A percentile compares a stretch with the other conserved stretches of the same genome.
Evolutionary conservation across 2,329 filamentous ascomycete species (phyloP).

Genomic region (Talaromyces sp.): DNA sequence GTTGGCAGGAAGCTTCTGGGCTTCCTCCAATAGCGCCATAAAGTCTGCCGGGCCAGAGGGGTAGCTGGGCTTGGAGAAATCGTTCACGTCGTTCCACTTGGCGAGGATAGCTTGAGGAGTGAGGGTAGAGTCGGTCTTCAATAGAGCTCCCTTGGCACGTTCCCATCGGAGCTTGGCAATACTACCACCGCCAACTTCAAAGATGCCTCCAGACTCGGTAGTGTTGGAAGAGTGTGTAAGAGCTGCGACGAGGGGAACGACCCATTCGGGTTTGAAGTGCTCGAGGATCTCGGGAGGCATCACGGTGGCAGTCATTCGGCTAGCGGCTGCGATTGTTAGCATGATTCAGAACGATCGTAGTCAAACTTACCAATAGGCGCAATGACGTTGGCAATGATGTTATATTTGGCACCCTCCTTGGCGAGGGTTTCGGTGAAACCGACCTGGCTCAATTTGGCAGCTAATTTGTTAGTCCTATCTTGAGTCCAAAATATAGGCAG

Average conservation of each 20-base stretch:
- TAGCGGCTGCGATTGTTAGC: slow-evolving; percentile 61
- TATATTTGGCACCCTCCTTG: slow-evolving; percentile 97
- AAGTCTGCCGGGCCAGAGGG: slow-evolving; percentile 86
- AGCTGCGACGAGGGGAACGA: slow-evolving; percentile 86
- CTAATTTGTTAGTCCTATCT: slow-evolving; percentile 39
- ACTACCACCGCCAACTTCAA: slow-evolving; percentile 89
- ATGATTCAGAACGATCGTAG: not conserved
- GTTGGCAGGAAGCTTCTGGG: slow-evolving; percentile 71
- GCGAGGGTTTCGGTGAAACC: slow-evolving; percentile 97
- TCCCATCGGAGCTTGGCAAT: slow-evolving; percentile 94
- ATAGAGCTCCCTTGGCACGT: slow-evolving; percentile 79
- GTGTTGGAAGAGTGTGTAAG: slow-evolving; percentile 83
- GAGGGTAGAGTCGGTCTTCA: slow-evolving; percentile 83
- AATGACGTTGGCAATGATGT: slow-evolving; percentile 93
- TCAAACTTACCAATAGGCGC: slow-evolving; percentile 65
- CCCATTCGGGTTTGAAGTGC: slow-evolving; percentile 85
- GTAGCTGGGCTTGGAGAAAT: slow-evolving; percentile 81
- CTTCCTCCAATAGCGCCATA: slow-evolving; percentile 77
- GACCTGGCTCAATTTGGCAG: slow-evolving; percentile 90
- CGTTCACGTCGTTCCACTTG: slow-evolving; percentile 82
- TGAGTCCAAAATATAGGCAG: not conserved
- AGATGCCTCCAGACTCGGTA: slow-evolving; percentile 80
- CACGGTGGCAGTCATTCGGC: slow-evolving; percentile 90
- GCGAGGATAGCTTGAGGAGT: slow-evolving; percentile 83
- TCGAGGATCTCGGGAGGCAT: slow-evolving; percentile 92